phyloP scores from a whole-genome alignment of 208 protist genomes.

The Tritrichomonas musculus region DNA sequence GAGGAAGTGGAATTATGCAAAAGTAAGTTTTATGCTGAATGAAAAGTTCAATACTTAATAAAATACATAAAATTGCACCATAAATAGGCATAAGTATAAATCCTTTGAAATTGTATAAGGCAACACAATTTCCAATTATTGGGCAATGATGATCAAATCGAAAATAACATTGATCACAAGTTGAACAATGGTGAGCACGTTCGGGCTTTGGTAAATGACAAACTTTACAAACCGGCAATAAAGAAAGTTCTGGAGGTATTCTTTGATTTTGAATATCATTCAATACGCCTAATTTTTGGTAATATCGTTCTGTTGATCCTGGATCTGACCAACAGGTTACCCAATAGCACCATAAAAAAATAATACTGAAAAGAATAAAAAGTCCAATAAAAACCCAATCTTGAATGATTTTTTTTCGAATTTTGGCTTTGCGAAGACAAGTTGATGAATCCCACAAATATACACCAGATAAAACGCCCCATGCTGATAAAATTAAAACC shows the following conservation, averaged over 20 bases:
- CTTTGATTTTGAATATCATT: no score
- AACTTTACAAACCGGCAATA: background rate
- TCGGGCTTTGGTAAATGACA: background rate
- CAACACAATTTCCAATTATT: constrained; percentile 18
- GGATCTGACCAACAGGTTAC: background rate
- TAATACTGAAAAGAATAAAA: background rate
- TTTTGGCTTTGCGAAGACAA: no score
- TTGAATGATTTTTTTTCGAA: no score
- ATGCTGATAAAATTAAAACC: no score
- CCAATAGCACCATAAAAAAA: background rate
- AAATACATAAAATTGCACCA: background rate
- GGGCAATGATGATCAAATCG: constrained; percentile 31
- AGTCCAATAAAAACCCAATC: no score
- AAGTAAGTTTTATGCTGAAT: background rate
- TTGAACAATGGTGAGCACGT: background rate
- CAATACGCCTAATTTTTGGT: no score
- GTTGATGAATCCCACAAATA: no score
- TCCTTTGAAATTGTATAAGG: constrained; percentile 10
- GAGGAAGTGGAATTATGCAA: background rate
- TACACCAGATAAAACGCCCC: no score
- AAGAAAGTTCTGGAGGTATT: background rate
- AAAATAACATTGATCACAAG: background rate
- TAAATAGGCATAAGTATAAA: background rate
- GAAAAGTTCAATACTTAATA: background rate
- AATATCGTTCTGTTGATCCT: background rate